phyloP scores from a whole-genome alignment of 2,329 filamentous ascomycete genomes.

The Penicillium paneum region DNA sequence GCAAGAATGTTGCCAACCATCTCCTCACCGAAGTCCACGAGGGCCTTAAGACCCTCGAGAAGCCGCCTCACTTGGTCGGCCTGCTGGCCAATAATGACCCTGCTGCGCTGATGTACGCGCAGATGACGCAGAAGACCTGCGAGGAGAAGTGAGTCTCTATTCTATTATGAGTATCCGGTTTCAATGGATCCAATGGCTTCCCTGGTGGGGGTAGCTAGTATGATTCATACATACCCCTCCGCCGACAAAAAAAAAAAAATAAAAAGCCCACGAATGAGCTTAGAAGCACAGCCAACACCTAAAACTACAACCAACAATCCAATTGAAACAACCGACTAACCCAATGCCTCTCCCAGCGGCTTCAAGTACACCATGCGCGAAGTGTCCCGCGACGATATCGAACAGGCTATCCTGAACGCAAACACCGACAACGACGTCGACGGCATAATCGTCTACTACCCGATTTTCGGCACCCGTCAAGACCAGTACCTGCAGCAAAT shows the following conservation, averaged over 20 bases:
- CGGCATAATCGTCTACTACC: conserved; percentile 97
- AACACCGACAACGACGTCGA: conserved; percentile 76
- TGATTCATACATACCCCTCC: conserved; percentile 28
- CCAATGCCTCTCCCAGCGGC: conserved; percentile 55
- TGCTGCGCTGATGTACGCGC: conserved; percentile 86
- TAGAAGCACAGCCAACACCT: neutral
- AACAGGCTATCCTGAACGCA: conserved; percentile 81
- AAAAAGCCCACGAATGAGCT: neutral
- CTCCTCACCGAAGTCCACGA: conserved; percentile 75
- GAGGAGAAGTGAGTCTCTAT: conserved; percentile 75
- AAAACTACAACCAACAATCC: neutral
- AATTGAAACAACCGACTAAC: conserved; percentile 17
- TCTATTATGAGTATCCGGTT: conserved; percentile 3
- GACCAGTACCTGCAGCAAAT: conserved; percentile 97
- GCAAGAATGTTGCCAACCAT: conserved; percentile 79
- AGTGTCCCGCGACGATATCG: conserved; percentile 81
- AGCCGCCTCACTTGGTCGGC: conserved; percentile 76
- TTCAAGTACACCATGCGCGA: conserved; percentile 84
- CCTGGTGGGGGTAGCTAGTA: conserved; percentile 10
- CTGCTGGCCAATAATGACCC: conserved; percentile 92
- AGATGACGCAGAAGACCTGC: conserved; percentile 96
- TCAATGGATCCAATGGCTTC: conserved; percentile 9
- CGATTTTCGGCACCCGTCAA: conserved; percentile 86
- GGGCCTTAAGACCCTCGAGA: conserved; percentile 68
- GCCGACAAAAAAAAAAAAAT: conserved; percentile 7